A percentile compares a stretch with the other conserved stretches of the same genome.
phyloP scores from a whole-genome alignment of 2,329 filamentous ascomycete species.

The Paramyrothecium sp. region DNA sequence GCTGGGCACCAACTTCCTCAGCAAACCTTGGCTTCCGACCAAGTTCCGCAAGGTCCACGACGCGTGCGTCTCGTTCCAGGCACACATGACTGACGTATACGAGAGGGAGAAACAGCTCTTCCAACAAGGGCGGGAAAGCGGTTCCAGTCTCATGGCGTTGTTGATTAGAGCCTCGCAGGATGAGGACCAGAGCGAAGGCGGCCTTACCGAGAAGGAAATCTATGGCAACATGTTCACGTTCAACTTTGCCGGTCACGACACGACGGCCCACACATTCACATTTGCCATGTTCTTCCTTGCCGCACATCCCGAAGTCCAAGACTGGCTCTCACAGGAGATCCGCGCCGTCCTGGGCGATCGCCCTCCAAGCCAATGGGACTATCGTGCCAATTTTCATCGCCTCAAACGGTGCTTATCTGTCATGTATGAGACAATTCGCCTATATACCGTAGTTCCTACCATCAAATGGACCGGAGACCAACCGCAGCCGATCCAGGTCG shows the following conservation, averaged over 20 bases:
- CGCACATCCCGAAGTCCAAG: conserved; percentile 39
- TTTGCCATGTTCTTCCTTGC: conserved; percentile 43
- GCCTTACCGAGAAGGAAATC: conserved; percentile 39
- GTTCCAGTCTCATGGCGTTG: conserved; percentile 16
- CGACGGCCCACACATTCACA: conserved; percentile 42
- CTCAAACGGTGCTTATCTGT: conserved; percentile 38
- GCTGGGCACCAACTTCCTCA: conserved; percentile 13
- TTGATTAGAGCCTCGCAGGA: conserved; percentile 15
- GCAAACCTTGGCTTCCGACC: conserved; percentile 8
- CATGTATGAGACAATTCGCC: conserved; percentile 40
- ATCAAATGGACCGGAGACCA: conserved; percentile 20
- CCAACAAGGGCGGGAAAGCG: conserved; percentile 6
- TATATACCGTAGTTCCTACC: conserved; percentile 32
- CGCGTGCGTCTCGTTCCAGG: conserved; percentile 12
- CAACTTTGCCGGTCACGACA: conserved; percentile 51
- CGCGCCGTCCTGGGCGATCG: neutral
- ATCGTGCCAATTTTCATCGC: conserved; percentile 32
- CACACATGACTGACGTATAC: conserved; percentile 17
- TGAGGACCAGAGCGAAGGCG: conserved; percentile 3
- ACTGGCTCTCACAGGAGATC: conserved; percentile 42
- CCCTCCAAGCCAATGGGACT: conserved; percentile 27
- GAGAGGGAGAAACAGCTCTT: conserved; percentile 13
- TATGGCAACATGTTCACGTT: conserved; percentile 48
- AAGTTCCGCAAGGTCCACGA: conserved; percentile 15
- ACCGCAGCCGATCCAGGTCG: conserved; percentile 3